phyloP scores from a whole-genome alignment of 1,139 yeast species.

The Suhomyces terraborum region DNA sequence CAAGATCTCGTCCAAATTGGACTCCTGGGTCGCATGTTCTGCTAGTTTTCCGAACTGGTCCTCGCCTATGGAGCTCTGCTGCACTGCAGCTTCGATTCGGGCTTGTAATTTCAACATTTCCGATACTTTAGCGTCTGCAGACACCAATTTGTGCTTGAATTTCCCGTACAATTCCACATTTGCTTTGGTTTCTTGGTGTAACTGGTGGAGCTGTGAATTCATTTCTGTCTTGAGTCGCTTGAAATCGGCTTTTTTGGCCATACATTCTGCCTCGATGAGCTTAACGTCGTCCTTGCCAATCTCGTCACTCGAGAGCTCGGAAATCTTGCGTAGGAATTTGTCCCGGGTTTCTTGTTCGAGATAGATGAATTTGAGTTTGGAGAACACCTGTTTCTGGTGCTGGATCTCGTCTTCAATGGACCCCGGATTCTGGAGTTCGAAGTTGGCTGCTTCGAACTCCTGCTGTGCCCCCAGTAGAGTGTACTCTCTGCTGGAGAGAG shows the following conservation, averaged over 20 bases:
- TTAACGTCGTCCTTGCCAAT: slow-evolving; percentile 24
- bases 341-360: slow-evolving; percentile 71
- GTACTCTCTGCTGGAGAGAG: slow-evolving; percentile 5
- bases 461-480: slow-evolving; percentile 16
- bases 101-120: slow-evolving; percentile 23
- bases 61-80: slow-evolving; percentile 4
- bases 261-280: slow-evolving; percentile 21
- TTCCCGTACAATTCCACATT: slow-evolving; percentile 21
- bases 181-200: slow-evolving; percentile 24
- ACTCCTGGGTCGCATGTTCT: slow-evolving; percentile 9
- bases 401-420: slow-evolving; percentile 34
- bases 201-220: slow-evolving; percentile 21
- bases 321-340: slow-evolving; percentile 44
- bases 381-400: slow-evolving; percentile 42
- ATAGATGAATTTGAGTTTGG: slow-evolving; percentile 59
- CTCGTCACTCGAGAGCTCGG: slow-evolving; percentile 19
- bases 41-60: slow-evolving; percentile 8
- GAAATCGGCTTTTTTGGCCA: slow-evolving; percentile 21
- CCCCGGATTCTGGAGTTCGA: slow-evolving; percentile 25
- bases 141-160: slow-evolving; percentile 17
- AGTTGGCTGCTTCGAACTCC: slow-evolving; percentile 19
- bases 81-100: slow-evolving; percentile 20
- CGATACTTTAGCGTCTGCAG: slow-evolving; percentile 18
- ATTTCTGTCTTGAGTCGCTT: slow-evolving; percentile 23
- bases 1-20: slow-evolving; percentile 9